Evolutionary conservation across 768 basidiomycete genomes (phyloP).

Genomic region (Phylloporus rhodoxanthus): DNA sequence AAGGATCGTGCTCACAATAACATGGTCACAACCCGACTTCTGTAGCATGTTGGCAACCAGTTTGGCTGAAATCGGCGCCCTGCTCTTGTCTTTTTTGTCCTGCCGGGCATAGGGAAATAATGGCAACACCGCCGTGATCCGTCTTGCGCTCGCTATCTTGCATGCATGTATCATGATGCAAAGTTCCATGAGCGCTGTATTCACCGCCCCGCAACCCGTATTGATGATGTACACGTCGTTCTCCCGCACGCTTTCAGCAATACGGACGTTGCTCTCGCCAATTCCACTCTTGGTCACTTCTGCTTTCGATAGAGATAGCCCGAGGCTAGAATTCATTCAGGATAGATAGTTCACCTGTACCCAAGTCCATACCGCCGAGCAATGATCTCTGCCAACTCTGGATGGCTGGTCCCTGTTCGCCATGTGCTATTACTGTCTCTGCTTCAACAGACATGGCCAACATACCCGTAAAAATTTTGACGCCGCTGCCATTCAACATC

Average conservation of each 20-base stretch:
- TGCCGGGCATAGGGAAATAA: conserved; percentile 96
- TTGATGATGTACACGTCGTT: conserved; percentile 99
- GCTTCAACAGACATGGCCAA: conserved; percentile 3
- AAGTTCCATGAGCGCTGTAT: conserved; percentile 94
- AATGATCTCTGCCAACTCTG: conserved; percentile 90
- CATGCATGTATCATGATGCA: conserved; percentile 99
- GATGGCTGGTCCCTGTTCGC: conserved; percentile 81
- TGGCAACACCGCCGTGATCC: conserved; percentile 98
- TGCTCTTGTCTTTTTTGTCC: conserved; percentile 99
- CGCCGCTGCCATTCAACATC: conserved; percentile 53
- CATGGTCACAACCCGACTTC: conserved; percentile 90
- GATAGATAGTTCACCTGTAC: conserved; percentile 12
- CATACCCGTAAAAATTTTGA: conserved; percentile 56
- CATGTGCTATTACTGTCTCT: conserved; percentile 1
- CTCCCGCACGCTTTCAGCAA: conserved; percentile 93
- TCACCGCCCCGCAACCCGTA: conserved; percentile 80
- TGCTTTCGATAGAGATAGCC: conserved; percentile 80
- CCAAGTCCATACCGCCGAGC: conserved; percentile 64
- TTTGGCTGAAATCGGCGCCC: conserved; percentile 97
- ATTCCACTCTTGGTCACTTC: conserved; percentile 84
- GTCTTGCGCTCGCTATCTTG: conserved; percentile 97
- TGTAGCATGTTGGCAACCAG: conserved; percentile 97
- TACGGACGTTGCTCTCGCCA: conserved; percentile 87
- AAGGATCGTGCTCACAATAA: conserved; percentile 63
- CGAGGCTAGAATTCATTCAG: conserved; percentile 57